A percentile compares a stretch with the other conserved stretches of the same genome.
phyloP scores from a whole-genome alignment of 2,329 filamentous ascomycete genomes.

The Colletotrichum incanum region DNA sequence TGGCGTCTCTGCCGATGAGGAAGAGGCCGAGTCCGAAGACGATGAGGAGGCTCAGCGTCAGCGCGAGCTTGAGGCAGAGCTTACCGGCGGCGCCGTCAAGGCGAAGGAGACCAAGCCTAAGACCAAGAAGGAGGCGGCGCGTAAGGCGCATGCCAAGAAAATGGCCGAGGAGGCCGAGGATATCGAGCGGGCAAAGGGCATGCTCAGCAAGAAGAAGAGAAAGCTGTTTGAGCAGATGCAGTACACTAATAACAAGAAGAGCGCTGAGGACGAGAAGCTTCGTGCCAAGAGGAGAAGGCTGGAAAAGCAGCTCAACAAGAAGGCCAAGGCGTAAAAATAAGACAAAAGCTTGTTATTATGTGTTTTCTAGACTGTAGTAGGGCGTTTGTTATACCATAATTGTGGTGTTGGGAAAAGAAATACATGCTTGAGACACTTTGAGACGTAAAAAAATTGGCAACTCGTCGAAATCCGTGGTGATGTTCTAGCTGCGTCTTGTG shows the following conservation, averaged over 20 bases:
- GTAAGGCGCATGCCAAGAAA: constrained; percentile 79
- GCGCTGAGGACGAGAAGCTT: constrained; percentile 89
- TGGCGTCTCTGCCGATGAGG: constrained; percentile 65
- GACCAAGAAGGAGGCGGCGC: constrained; percentile 79
- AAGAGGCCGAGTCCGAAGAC: constrained; percentile 60
- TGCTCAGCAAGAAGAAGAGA: constrained; percentile 98
- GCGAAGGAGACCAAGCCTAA: constrained; percentile 67
- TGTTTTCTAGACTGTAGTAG: constrained; percentile 38
- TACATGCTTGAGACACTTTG: constrained; percentile 16
- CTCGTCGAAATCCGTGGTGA: background rate
- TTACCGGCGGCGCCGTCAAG: constrained; percentile 77
- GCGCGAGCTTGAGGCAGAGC: constrained; percentile 92
- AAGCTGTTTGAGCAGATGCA: constrained; percentile 98
- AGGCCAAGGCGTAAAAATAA: constrained; percentile 37
- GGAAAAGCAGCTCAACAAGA: constrained; percentile 75
- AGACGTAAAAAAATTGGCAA: background rate
- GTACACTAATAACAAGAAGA: constrained; percentile 94
- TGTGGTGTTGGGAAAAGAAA: constrained; percentile 43
- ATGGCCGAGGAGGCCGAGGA: constrained; percentile 87
- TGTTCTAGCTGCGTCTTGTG: background rate
- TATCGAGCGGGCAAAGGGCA: constrained; percentile 93
- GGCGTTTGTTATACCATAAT: constrained; percentile 44
- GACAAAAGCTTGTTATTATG: constrained; percentile 14
- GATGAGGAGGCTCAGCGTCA: constrained; percentile 84
- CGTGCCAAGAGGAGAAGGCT: constrained; percentile 91